Percentiles rank a stretch among this genome's conserved stretches.
Conservation (phyloP, 1,139 yeast genomes). For the Candida buenavistaensis region DNA sequence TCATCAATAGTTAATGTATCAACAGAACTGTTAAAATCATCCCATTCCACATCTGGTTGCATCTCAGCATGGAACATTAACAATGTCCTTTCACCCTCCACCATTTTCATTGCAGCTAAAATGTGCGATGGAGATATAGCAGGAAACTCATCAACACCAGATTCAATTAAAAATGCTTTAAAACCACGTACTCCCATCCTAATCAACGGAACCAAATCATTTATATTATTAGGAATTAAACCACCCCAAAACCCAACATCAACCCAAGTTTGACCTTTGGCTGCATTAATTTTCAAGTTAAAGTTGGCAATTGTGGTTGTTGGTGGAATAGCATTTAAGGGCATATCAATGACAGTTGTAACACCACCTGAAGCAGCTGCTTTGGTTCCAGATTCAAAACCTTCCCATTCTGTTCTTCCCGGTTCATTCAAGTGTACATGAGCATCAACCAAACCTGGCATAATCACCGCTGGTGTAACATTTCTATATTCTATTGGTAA, state of each 20-base stretch:
- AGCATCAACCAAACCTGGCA: constrained; percentile 92
- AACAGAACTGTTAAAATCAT: constrained; percentile 9
- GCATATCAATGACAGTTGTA: constrained; percentile 95
- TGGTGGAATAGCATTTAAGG: constrained; percentile 92
- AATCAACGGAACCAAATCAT: constrained; percentile 70
- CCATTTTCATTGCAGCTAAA: constrained; percentile 59
- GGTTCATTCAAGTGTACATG: constrained; percentile 96
- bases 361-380: constrained; percentile 96
- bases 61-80: constrained; percentile 94
- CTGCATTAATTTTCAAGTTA: constrained; percentile 72
- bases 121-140: constrained; percentile 67
- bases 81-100: constrained; percentile 63
- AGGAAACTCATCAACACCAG: constrained; percentile 95
- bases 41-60: constrained; percentile 43
- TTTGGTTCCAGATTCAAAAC: constrained; percentile 88
- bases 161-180: constrained; percentile 86
- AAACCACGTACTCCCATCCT: constrained; percentile 88
- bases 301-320: constrained; percentile 83
- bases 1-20: constrained; percentile 22
- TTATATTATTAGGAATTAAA: constrained; percentile 71
- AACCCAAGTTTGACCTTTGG: constrained; percentile 81
- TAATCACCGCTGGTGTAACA: constrained; percentile 63
- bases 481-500: constrained; percentile 43
- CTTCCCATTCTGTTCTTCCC: constrained; percentile 95
- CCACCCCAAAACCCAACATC: constrained; percentile 98